Evolutionary conservation across 192 early-diverging fungal genomes (phyloP), one percentile per base, ranked within the genome.

Genomic region (Chytriomyces sp.): DNA sequence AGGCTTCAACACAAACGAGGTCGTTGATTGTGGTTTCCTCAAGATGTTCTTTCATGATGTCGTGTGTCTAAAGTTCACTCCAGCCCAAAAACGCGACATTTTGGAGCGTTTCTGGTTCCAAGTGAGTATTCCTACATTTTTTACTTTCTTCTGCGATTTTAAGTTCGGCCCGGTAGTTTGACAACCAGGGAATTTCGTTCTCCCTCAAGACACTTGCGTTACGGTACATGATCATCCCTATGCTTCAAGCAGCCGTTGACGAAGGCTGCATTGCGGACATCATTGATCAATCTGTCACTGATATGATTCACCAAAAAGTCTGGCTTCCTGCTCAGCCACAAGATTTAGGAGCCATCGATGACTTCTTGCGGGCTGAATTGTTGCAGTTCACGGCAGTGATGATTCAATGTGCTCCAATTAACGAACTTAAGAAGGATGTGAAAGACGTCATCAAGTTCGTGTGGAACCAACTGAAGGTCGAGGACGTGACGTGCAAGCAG

Each of bases 401-500:
- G 49, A 84, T 96, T 0, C 92, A 94, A 68, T 89, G 91, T 73
- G 91, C 91, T 0, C 89, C 92, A 2, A 86, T 96, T 44, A 88
- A 86, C 12, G 93, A 95, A 60, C 77, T 84, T 39, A 84, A 90
- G 32, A 94, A 93, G 76, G 68, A 70, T 22, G 55, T 39, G 38
- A 74, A 66, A 41, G 93, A 96, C 62, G 89, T 97, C 22, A 96
- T 98, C 74, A 95, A 94, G 75, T 97, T 96, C 83, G 52, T 68
- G 82, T 31, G 73, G 61, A 73, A 73, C 39, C 72, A 73, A 31
- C 32, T 63, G 7, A 81, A 88, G 74, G 76, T 82, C 22, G 96
- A 98, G 70, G 98, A 99, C 55, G 85, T 94, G 17, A 96, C 93
- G 37, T 92, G 92, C 81, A 98, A 98, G 69, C 94, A 98, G 70